A percentile compares a stretch with the other conserved stretches of the same genome.
Evolutionary conservation across 106 monocot species (phyloP).

Genomic region (Dendrobium officinale): DNA sequence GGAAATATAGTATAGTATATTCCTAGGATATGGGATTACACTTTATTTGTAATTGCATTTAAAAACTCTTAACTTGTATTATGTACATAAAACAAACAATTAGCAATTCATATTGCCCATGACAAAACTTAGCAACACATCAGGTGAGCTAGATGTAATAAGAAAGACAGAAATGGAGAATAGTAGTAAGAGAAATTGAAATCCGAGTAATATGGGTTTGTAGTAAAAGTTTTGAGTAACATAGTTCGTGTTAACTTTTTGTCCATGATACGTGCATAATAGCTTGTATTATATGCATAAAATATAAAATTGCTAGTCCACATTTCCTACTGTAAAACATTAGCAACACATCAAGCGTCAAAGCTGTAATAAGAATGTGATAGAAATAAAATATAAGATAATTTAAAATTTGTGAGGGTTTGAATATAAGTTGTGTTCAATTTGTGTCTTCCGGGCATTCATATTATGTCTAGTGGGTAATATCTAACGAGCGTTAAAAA

Average conservation of each 20-base stretch:
- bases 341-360: too few relatives aligned
- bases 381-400: too few relatives aligned
- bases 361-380: too few relatives aligned
- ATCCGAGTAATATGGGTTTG: background rate
- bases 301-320: too few relatives aligned
- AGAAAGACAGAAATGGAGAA: background rate
- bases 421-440: background rate
- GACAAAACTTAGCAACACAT: background rate
- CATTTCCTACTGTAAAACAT: too few relatives aligned
- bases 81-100: background rate
- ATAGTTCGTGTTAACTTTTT: background rate
- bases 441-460: background rate
- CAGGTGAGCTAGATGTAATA: background rate
- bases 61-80: background rate
- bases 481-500: background rate
- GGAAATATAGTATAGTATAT: background rate
- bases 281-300: too few relatives aligned
- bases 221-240: background rate
- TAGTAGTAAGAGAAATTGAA: background rate
- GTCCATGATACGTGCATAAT: background rate
- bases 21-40: background rate
- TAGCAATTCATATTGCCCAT: background rate
- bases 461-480: background rate
- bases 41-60: conserved; percentile 2
- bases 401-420: background rate